Evolutionary conservation across 257 asterid genomes (phyloP).

Genomic region (Pogostemon cablin): DNA sequence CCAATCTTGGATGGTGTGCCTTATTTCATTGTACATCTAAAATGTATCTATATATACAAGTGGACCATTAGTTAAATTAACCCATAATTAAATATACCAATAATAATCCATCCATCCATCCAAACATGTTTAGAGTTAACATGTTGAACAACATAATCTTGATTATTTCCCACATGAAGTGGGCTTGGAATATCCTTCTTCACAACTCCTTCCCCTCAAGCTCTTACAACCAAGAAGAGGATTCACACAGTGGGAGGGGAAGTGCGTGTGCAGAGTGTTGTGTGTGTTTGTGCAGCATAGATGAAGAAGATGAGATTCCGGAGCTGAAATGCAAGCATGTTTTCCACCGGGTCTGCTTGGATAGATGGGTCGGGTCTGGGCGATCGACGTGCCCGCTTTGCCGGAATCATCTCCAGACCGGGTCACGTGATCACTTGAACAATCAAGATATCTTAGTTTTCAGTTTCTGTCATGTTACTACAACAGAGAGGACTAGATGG

Average conservation of each 20-base stretch:
- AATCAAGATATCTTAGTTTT: constrained; percentile 29
- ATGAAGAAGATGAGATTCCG: constrained; percentile 37
- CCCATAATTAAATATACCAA: too few species aligned
- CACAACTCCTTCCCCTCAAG: constrained; percentile 25
- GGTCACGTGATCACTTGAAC: background rate
- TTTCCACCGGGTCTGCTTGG: constrained; percentile 44
- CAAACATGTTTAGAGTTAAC: constrained; percentile 1
- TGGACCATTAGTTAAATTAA: background rate
- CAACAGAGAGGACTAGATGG: constrained; percentile 29
- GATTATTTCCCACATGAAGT: constrained; percentile 10
- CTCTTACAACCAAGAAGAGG: background rate
- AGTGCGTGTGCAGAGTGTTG: constrained; percentile 34
- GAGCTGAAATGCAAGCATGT: constrained; percentile 43
- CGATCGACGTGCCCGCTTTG: constrained; percentile 46
- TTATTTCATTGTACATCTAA: too few species aligned
- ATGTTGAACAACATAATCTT: background rate
- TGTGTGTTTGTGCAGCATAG: constrained; percentile 40
- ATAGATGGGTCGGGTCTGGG: constrained; percentile 41
- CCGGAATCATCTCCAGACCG: constrained; percentile 27
- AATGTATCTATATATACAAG: background rate
- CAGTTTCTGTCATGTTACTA: constrained; percentile 21
- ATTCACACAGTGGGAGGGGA: background rate
- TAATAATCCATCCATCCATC: too few species aligned
- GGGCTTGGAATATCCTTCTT: constrained; percentile 31
- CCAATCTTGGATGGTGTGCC: too few species aligned